Percentiles rank a stretch among this genome's conserved stretches.
These are phyloP conservation scores for Bombardia bombarda DNA, from an alignment of 495 filamentous ascomycete genomes.

Conservation along the genomic window DNA sequence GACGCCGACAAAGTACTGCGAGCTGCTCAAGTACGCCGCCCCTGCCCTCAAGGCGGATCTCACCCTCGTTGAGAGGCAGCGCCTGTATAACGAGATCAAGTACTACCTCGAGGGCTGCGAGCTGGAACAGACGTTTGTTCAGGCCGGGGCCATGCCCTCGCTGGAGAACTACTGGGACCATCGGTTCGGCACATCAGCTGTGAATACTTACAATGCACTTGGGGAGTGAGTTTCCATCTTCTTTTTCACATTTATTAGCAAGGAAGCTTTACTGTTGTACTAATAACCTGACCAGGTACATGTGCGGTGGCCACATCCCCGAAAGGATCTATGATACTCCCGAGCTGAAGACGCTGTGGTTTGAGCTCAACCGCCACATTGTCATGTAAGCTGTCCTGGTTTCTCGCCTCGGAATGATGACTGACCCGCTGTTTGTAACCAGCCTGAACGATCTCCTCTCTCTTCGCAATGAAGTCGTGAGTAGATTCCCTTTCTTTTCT, in stretches of 20 bases:
- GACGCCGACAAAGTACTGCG: constrained; percentile 14
- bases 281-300: constrained; percentile 4
- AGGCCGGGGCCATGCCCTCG: constrained; percentile 13
- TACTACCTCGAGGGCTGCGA: constrained; percentile 24
- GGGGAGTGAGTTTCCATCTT: constrained; percentile 16
- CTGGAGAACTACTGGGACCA: constrained; percentile 21
- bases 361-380: constrained; percentile 17
- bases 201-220: constrained; percentile 17
- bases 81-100: constrained; percentile 19
- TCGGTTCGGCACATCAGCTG: constrained; percentile 21
- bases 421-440: constrained; percentile 4
- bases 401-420: not conserved
- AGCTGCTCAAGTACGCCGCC: constrained; percentile 7
- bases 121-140: constrained; percentile 16
- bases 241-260: constrained; percentile 1
- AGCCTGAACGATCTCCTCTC: constrained; percentile 27
- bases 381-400: constrained; percentile 1
- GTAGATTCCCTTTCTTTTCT: constrained; percentile 5
- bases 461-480: constrained; percentile 24
- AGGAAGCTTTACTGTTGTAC: not conserved
- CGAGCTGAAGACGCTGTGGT: constrained; percentile 18
- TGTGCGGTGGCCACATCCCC: constrained; percentile 7
- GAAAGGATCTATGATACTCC: constrained; percentile 10
- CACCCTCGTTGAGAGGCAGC: constrained; percentile 8
- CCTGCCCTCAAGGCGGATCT: not conserved